A percentile compares a stretch with the other conserved stretches of the same genome.
These are phyloP conservation scores for Cercospora sp. DNA, from an alignment of 2,329 filamentous ascomycete genomes.

Conservation along the genomic window DNA sequence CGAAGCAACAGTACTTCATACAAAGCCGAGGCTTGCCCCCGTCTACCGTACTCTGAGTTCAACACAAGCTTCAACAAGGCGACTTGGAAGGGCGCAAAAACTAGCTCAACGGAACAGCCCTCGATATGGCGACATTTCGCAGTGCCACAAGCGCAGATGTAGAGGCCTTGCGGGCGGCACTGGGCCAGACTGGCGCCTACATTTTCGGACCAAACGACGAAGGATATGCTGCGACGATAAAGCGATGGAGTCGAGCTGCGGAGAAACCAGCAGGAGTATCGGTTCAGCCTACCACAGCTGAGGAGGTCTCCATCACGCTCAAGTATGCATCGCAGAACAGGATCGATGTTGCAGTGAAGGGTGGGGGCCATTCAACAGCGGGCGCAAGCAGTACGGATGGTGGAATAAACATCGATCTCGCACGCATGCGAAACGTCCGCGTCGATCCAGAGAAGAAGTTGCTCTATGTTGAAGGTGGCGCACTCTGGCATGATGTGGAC, in stretches of 20 bases:
- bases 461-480: constrained; percentile 26
- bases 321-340: constrained; percentile 48
- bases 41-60: too few relatives aligned
- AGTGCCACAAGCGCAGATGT: constrained; percentile 21
- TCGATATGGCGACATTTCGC: constrained; percentile 8
- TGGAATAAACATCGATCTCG: constrained; percentile 59
- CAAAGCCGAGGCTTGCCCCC: too few relatives aligned
- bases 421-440: constrained; percentile 52
- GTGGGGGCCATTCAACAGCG: constrained; percentile 59
- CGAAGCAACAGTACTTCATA: too few relatives aligned
- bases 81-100: too few relatives aligned
- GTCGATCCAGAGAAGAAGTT: constrained; percentile 49
- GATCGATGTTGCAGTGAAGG: constrained; percentile 56
- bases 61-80: neutral
- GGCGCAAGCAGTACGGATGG: constrained; percentile 53
- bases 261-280: constrained; percentile 45
- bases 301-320: constrained; percentile 46
- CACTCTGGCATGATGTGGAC: constrained; percentile 43
- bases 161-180: constrained; percentile 22
- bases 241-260: constrained; percentile 33
- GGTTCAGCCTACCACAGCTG: constrained; percentile 44
- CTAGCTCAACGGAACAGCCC: neutral
- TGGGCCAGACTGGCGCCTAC: constrained; percentile 22
- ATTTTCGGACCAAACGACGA: constrained; percentile 23
- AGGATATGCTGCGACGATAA: constrained; percentile 27